A percentile compares a stretch with the other conserved stretches of the same genome.
Conservation (phyloP, 129 eudicot genomes). For the Erigeron canadensis region DNA sequence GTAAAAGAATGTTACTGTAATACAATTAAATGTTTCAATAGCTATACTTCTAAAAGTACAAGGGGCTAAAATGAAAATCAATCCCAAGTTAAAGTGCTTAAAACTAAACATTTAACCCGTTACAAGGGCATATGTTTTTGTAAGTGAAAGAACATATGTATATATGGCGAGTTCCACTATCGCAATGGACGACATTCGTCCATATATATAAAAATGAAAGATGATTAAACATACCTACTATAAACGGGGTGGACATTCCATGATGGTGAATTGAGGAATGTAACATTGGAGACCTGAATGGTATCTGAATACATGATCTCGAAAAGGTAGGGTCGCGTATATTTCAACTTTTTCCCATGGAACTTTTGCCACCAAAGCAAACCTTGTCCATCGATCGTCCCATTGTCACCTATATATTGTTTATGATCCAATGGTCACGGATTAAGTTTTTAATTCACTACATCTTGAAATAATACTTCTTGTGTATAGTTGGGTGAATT, state of each 20-base stretch:
- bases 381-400: conserved; percentile 94
- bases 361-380: conserved; percentile 84
- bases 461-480: no score
- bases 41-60: not conserved
- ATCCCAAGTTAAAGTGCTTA: not conserved
- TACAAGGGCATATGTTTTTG: no score
- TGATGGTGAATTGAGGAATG: conserved; percentile 73
- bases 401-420: conserved; percentile 56
- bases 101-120: not conserved
- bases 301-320: conserved; percentile 77
- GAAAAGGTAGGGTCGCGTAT: conserved; percentile 77
- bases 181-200: no score
- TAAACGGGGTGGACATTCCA: conserved; percentile 96
- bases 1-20: conserved; percentile 72
- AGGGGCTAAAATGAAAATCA: not conserved
- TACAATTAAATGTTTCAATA: not conserved
- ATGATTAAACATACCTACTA: conserved; percentile 55
- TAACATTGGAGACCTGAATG: conserved; percentile 71
- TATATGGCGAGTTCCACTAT: no score
- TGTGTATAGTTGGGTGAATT: no score
- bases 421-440: not conserved
- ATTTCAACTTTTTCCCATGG: conserved; percentile 58
- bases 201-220: no score
- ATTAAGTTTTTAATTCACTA: no score
- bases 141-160: no score